Base-by-base conservation (phyloP, 768 basidiomycete species). In the Podaxis sp. region DNA sequence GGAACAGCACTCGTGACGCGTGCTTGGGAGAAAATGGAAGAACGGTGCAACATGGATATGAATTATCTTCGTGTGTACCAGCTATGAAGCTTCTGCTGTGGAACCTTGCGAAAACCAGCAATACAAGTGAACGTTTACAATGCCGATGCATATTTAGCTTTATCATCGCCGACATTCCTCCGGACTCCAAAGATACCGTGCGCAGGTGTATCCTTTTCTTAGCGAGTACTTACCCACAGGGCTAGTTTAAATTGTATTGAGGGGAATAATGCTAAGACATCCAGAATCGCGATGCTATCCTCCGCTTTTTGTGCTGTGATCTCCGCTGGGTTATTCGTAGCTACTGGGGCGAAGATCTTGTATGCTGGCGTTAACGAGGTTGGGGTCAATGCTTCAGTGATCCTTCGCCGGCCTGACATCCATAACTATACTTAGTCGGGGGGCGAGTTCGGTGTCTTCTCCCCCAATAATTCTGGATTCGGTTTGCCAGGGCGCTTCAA, bases 301-400 rank as follows among this genome's bases (percentile, higher is more conserved):
- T 12, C 26, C 2, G 4, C 26, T 11, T 24, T 52, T 33, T 11
- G 17, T 2, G 26, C 59, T 9, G 1, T 44, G 8, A 22, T 61
- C 44, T 19, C 38, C 7, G 39, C 52, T 26, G 53, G 36, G 3
- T 40, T 60, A 15, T 38, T 64, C 15, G 40, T 42, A 2, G 52
- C 65, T 42, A 64, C 62, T 13, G 48, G 70, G 24, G 72, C 72
- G 0, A 79, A 76, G 61, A 79, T 81, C 40, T 59, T 82, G 15
- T 80, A 78, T 68, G 80, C 79, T 24, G 80, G 80, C 38, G 75
- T 82, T 6, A 81, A 81, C 58, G 79, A 82, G 74, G 80, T 80
- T 59, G 7, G 62, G 36, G 15, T 22, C 19, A 22, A 28, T 12
- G 9, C 3, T 4, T 26, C 19, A 13, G 19, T 44, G 15, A 26